A percentile compares a stretch with the other conserved stretches of the same genome.
These are phyloP conservation scores for Chaetomium globosum DNA, from an alignment of 2,329 filamentous ascomycete genomes.

Conservation along the genomic window DNA sequence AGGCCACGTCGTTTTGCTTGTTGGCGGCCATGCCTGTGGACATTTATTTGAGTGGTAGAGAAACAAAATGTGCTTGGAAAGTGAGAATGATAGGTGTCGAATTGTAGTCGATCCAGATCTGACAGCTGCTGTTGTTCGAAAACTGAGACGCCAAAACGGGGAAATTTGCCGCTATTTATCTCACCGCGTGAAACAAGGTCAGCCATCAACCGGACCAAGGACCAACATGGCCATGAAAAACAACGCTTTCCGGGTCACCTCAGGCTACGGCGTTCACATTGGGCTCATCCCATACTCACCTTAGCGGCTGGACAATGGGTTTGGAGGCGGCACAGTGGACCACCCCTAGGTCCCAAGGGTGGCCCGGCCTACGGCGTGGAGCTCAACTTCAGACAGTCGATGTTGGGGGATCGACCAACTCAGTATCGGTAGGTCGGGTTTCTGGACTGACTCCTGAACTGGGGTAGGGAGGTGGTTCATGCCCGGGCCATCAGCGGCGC, in stretches of 20 bases:
- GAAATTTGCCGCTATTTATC: background rate
- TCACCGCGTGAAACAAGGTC: background rate
- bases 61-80: background rate
- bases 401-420: background rate
- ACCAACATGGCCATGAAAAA: background rate
- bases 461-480: too few relatives aligned
- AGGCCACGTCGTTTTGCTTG: background rate
- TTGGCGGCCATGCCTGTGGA: background rate
- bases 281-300: background rate
- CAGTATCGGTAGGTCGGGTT: too few relatives aligned
- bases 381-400: conserved; percentile 1
- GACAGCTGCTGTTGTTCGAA: conserved; percentile 1
- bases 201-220: background rate
- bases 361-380: conserved; percentile 12
- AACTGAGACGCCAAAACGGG: background rate
- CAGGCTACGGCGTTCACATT: too few relatives aligned
- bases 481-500: too few relatives aligned
- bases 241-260: background rate
- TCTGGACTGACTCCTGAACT: too few relatives aligned
- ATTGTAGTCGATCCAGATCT: conserved; percentile 4
- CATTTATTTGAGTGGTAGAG: background rate
- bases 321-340: background rate
- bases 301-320: background rate
- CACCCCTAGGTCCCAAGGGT: background rate
- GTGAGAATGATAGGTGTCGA: background rate